Base-by-base conservation (phyloP, 257 asterid species). In the Solanum rostratum region DNA sequence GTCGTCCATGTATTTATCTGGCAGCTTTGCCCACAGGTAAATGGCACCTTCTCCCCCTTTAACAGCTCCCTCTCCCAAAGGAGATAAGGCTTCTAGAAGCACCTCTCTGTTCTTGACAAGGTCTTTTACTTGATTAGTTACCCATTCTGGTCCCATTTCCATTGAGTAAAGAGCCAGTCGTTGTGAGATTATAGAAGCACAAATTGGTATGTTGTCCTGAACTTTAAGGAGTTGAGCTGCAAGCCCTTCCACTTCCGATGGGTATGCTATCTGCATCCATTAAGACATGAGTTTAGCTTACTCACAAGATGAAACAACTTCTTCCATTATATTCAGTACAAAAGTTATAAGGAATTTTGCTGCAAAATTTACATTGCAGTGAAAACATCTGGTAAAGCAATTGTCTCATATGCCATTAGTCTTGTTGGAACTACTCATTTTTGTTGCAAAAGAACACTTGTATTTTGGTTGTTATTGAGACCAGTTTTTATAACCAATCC, bases 31-130 rank as follows among this genome's bases (percentile, higher is more conserved):
- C 99, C 99, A 97, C 87, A 97, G 86, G 90, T 97, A 97, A 27
- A 97, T 94, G 1, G 99, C 98, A 1, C 99, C 99, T 89, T 97
- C 99, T 50, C 99, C 99, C 20, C 99, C 99, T 86, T 87, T 93
- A 66, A 95, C 94, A 1, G 98, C 92, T 4, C 85, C 94, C 33
- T 87, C 79, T n/a, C 99, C 99, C 83, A 97, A 83, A 3, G 99
- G 99, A 62, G 96, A 92, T 49, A 95, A 54, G 0, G 97, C 98
- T 46, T 95, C 97, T 18, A 80, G 84, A 33, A 95, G 91, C 55
- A 94, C 57, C 39, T 91, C 96, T 52, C 94, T 81, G 88, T 93
- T 97, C 82, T 92, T 90, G 7, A 92, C 92, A 14, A 97, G 99
- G 84, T 86, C 86, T 84, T 94, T 88, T 10, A 97, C 97, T 57